These are phyloP conservation scores for Aspergillus brasiliensis DNA, from an alignment of 2,329 filamentous ascomycete genomes.

Conservation along the genomic window DNA sequence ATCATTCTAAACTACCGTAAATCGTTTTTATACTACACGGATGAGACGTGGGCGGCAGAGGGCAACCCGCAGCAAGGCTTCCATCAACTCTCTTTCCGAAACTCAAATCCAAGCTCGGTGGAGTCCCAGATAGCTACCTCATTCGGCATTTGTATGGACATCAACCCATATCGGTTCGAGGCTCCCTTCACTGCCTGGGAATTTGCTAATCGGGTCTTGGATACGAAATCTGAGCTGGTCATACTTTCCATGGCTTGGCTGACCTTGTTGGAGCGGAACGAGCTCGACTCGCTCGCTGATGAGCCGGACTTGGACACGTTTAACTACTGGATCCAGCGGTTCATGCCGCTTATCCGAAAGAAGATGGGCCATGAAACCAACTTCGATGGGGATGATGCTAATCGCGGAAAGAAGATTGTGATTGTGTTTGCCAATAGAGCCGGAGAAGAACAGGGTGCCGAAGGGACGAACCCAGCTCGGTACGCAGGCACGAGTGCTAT, in stretches of 20 bases:
- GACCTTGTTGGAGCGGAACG: conserved; percentile 52
- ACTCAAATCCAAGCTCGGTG: conserved; percentile 10
- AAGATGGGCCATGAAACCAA: conserved; percentile 31
- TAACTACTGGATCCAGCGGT: conserved; percentile 64
- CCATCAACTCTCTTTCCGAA: conserved; percentile 27
- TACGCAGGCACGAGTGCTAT: conserved; percentile 54
- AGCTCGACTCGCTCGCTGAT: conserved; percentile 46
- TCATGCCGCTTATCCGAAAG: conserved; percentile 53
- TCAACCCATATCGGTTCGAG: conserved; percentile 65
- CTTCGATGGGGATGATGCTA: conserved; percentile 26
- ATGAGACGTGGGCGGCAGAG: conserved; percentile 65
- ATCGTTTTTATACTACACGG: conserved; percentile 67
- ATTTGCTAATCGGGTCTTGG: conserved; percentile 59
- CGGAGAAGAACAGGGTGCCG: conserved; percentile 44
- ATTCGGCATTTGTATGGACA: conserved; percentile 56
- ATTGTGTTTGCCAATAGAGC: conserved; percentile 51
- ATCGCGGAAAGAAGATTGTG: conserved; percentile 39
- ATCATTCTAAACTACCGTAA: conserved; percentile 64
- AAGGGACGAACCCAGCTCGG: conserved; percentile 42
- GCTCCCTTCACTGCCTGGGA: conserved; percentile 62
- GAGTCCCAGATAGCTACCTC: conserved; percentile 39
- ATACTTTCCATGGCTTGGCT: conserved; percentile 68
- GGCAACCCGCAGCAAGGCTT: conserved; percentile 43
- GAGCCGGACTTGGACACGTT: conserved; percentile 62
- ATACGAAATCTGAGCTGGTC: conserved; percentile 53